Evolutionary conservation across 805 yeast genomes (phyloP).

Genomic region (Metschnikowia henanensis): DNA sequence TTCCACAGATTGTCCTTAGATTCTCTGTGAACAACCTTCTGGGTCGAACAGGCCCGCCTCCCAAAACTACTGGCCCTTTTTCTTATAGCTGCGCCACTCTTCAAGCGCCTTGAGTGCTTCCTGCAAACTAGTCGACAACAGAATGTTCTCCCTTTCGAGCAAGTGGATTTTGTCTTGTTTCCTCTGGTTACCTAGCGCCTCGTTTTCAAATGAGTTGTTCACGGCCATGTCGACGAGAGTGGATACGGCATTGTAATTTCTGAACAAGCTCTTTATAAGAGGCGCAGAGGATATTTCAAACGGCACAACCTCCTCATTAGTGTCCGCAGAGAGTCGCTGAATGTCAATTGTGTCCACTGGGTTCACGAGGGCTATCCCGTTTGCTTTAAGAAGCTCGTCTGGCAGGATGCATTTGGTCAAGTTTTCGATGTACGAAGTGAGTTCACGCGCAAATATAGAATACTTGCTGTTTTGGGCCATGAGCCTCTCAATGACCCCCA

Average conservation of each 20-base stretch:
- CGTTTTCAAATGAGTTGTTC: not conserved
- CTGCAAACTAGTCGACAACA: constrained; percentile 36
- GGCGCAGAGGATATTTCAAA: constrained; percentile 37
- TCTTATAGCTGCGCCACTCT: constrained; percentile 33
- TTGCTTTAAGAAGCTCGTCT: constrained; percentile 6
- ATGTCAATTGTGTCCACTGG: constrained; percentile 36
- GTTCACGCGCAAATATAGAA: constrained; percentile 27
- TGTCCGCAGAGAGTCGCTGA: constrained; percentile 11
- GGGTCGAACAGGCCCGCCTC: too few species aligned
- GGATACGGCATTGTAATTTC: constrained; percentile 33
- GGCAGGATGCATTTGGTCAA: constrained; percentile 29
- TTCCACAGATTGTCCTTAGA: too few species aligned
- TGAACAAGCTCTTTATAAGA: constrained; percentile 33
- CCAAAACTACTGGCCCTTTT: constrained; percentile 1
- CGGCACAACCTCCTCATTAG: constrained; percentile 33
- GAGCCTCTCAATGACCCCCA: constrained; percentile 36
- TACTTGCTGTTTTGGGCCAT: constrained; percentile 38
- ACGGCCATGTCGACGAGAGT: constrained; percentile 15
- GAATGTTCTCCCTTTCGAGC: constrained; percentile 33
- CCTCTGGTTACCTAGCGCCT: constrained; percentile 13
- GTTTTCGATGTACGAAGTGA: constrained; percentile 29
- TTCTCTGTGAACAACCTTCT: too few species aligned
- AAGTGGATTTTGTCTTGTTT: constrained; percentile 18
- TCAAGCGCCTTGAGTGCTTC: constrained; percentile 40
- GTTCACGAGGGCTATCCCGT: constrained; percentile 15